phyloP scores from a whole-genome alignment of 2,329 filamentous ascomycete species.

The Aspergillus fumigatus region DNA sequence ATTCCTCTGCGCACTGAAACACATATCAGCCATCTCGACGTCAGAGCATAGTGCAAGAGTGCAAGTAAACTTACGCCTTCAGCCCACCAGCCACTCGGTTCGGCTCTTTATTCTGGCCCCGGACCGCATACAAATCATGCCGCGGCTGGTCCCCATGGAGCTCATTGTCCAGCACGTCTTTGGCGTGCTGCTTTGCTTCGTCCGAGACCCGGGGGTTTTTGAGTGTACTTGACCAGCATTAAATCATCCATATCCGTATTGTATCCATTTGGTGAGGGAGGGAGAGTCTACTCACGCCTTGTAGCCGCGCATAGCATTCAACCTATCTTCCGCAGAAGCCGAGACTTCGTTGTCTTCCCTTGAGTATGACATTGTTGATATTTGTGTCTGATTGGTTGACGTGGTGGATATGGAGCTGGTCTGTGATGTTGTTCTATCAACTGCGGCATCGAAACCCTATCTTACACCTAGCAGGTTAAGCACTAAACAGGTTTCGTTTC shows the following conservation, averaged over 20 bases:
- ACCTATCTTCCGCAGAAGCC: slow-evolving; percentile 12
- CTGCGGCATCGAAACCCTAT: not conserved
- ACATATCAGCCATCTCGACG: not conserved
- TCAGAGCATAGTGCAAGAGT: no score
- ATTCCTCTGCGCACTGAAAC: slow-evolving; percentile 14
- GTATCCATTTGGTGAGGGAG: no score
- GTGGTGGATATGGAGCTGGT: not conserved
- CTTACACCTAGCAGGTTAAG: not conserved
- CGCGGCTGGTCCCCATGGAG: slow-evolving; percentile 14
- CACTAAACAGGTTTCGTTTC: not conserved
- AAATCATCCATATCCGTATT: no score
- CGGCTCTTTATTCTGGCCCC: slow-evolving; percentile 8
- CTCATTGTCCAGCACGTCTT: slow-evolving; percentile 19
- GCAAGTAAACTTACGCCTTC: slow-evolving; percentile 11
- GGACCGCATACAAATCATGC: slow-evolving; percentile 8
- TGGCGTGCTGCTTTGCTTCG: slow-evolving; percentile 22
- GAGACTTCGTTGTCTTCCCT: slow-evolving; percentile 8
- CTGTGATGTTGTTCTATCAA: not conserved
- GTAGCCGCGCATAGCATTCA: slow-evolving; percentile 18
- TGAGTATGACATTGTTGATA: slow-evolving; percentile 8
- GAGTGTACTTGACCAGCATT: slow-evolving; percentile 1
- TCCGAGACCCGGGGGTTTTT: slow-evolving; percentile 20
- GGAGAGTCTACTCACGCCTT: slow-evolving; percentile 10
- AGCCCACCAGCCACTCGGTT: slow-evolving; percentile 10
- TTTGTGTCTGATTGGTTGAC: not conserved